These are phyloP conservation scores for Rhynchosporium secalis DNA, from an alignment of 2,329 filamentous ascomycete genomes.

Conservation along the genomic window DNA sequence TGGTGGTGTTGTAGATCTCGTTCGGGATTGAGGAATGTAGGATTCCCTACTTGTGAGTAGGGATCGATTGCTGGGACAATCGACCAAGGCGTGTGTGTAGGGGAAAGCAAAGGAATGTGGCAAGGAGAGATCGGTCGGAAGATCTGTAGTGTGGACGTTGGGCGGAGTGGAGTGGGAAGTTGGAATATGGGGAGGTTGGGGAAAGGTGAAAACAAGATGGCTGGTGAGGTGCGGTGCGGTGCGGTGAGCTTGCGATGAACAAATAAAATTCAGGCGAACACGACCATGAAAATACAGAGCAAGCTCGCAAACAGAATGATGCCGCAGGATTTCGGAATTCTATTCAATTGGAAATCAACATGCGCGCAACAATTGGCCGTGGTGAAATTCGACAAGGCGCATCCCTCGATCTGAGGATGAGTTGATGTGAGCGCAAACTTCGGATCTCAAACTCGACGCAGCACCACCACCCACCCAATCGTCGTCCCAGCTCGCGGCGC, in stretches of 20 bases:
- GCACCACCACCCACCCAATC: background rate
- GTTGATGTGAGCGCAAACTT: background rate
- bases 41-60: constrained; percentile 13
- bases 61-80: constrained; percentile 9
- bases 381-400: constrained; percentile 6
- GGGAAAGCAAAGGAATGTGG: constrained; percentile 15
- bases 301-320: background rate
- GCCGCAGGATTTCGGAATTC: background rate
- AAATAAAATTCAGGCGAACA: constrained; percentile 8
- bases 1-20: constrained; percentile 9
- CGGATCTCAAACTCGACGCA: background rate
- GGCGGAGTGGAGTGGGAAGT: constrained; percentile 9
- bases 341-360: constrained; percentile 1
- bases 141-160: constrained; percentile 13
- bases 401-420: background rate
- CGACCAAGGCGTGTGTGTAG: constrained; percentile 5
- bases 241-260: constrained; percentile 2
- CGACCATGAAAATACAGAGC: background rate
- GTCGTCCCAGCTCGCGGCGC: constrained; percentile 5
- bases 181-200: constrained; percentile 23
- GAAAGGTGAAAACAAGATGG: constrained; percentile 23
- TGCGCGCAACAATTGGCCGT: constrained; percentile 11
- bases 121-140: constrained; percentile 11
- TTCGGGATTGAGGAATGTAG: constrained; percentile 13
- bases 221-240: constrained; percentile 18